These are phyloP conservation scores for Trametes cubensis DNA, from an alignment of 768 basidiomycete genomes.

Conservation along the genomic window DNA sequence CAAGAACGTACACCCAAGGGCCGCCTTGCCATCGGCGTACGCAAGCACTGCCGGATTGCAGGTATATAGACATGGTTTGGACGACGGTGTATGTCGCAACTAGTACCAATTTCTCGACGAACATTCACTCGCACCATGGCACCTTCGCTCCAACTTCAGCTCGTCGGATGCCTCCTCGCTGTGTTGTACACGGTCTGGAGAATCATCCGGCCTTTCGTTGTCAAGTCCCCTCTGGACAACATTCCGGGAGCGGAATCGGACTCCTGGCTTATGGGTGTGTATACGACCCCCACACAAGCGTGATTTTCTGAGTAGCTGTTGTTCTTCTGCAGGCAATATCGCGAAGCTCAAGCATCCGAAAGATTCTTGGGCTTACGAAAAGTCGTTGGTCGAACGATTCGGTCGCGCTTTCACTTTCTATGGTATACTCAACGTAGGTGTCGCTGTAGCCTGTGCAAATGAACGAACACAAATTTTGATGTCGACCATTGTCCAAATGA, in stretches of 20 bases:
- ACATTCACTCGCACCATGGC: no score
- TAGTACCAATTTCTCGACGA: no score
- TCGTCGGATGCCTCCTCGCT: neutral
- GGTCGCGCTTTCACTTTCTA: neutral
- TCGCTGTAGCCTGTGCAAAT: no score
- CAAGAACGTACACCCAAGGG: no score
- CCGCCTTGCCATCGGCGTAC: no score
- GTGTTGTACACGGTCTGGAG: neutral
- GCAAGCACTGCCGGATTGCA: no score
- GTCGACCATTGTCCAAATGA: no score
- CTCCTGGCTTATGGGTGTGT: neutral
- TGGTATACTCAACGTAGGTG: slow-evolving; percentile 3
- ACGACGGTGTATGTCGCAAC: no score
- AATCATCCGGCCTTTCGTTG: neutral
- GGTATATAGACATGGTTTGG: no score
- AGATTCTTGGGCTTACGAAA: neutral
- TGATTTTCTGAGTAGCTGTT: no score
- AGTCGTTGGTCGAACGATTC: neutral
- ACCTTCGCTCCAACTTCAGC: neutral
- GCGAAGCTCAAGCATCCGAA: neutral
- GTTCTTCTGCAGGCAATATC: neutral
- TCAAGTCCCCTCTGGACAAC: slow-evolving; percentile 4
- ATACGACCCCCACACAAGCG: neutral
- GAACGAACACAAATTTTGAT: no score
- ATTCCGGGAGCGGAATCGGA: neutral